These are phyloP conservation scores for Plasmodium blacklocki DNA, from an alignment of 169 alveolate species.

Conservation along the genomic window DNA sequence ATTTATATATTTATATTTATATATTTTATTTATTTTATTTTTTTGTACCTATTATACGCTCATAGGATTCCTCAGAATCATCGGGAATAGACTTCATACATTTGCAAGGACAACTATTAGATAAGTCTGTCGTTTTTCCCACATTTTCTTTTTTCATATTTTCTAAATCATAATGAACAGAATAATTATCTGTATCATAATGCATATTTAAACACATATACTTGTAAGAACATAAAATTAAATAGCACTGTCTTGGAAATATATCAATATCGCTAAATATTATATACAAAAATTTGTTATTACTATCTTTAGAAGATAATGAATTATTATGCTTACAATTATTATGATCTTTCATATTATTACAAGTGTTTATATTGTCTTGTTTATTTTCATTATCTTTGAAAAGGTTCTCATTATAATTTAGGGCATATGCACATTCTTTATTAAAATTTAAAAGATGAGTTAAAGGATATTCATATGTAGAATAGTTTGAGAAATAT, in stretches of 20 bases:
- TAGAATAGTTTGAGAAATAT: constrained; percentile 30
- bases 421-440: constrained; percentile 27
- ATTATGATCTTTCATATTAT: constrained; percentile 1
- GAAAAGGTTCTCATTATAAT: neutral
- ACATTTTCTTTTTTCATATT: constrained; percentile 56
- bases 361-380: neutral
- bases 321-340: neutral
- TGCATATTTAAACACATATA: constrained; percentile 88
- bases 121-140: constrained; percentile 46
- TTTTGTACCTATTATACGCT: constrained; percentile 64
- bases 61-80: constrained; percentile 29
- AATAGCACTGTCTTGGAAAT: constrained; percentile 88
- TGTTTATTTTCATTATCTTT: neutral
- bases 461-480: constrained; percentile 49
- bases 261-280: constrained; percentile 87
- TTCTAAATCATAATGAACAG: constrained; percentile 37
- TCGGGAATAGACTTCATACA: neutral
- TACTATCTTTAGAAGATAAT: constrained; percentile 3
- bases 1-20: neutral
- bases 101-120: constrained; percentile 51
- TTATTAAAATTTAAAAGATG: constrained; percentile 49
- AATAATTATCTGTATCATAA: constrained; percentile 77
- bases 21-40: neutral
- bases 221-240: constrained; percentile 83
- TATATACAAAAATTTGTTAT: constrained; percentile 79